Percentiles rank a stretch among this genome's conserved stretches.
These are phyloP conservation scores for Diutina pseudorugosa DNA, from an alignment of 1,139 yeast species.

Conservation along the genomic window DNA sequence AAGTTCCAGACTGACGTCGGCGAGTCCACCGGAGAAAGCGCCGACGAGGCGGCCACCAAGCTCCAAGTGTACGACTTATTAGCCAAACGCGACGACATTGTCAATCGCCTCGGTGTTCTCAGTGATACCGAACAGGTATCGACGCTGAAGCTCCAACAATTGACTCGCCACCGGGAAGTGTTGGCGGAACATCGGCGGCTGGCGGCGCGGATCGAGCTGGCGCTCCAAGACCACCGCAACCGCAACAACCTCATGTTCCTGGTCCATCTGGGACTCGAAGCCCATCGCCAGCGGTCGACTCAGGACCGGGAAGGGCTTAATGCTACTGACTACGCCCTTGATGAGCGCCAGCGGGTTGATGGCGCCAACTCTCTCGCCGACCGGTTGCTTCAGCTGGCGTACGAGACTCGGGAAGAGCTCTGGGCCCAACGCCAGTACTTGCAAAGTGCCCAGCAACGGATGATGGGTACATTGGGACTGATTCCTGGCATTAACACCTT, in stretches of 20 bases:
- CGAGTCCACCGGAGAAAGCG: constrained; percentile 14
- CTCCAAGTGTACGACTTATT: constrained; percentile 34
- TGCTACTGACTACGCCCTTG: constrained; percentile 56
- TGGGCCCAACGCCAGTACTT: constrained; percentile 56
- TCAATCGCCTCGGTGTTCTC: constrained; percentile 25
- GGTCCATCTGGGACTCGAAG: constrained; percentile 67
- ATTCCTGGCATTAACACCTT: constrained; percentile 79
- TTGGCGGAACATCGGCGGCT: constrained; percentile 59
- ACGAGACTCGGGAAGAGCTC: constrained; percentile 80
- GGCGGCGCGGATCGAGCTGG: constrained; percentile 43
- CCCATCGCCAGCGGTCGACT: constrained; percentile 32
- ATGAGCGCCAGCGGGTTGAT: constrained; percentile 67
- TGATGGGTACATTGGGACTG: constrained; percentile 47
- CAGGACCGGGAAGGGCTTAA: constrained; percentile 22
- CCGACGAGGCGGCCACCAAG: constrained; percentile 54
- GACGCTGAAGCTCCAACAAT: constrained; percentile 68
- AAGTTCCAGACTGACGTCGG: constrained; percentile 37
- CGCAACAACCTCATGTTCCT: constrained; percentile 60
- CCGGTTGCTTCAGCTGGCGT: constrained; percentile 68
- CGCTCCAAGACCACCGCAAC: constrained; percentile 64
- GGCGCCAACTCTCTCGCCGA: constrained; percentile 70
- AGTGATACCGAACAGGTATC: constrained; percentile 41
- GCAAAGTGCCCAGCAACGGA: constrained; percentile 49
- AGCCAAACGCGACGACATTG: constrained; percentile 28
- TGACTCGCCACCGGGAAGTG: constrained; percentile 71